A percentile compares a stretch with the other conserved stretches of the same genome.
Conservation (phyloP, 768 basidiomycete species). For the Lactarius deliciosus region DNA sequence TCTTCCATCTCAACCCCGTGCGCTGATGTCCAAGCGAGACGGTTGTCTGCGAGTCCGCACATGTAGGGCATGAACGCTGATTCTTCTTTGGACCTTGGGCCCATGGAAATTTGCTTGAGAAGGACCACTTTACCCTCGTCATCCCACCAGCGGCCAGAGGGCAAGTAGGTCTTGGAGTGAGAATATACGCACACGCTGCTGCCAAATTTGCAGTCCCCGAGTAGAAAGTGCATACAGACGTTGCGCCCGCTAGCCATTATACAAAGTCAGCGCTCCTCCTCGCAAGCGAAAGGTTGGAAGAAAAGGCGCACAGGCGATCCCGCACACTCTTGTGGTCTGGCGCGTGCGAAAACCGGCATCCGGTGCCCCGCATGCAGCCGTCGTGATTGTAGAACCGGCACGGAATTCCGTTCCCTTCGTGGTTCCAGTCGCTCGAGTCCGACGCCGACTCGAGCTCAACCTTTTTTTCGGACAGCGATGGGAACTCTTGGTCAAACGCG, state of each 20-base stretch:
- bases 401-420: slow-evolving; percentile 50
- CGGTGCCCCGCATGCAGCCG: slow-evolving; percentile 44
- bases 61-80: slow-evolving; percentile 15
- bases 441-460: slow-evolving; percentile 45
- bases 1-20: slow-evolving; percentile 16
- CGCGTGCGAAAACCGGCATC: slow-evolving; percentile 52
- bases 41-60: slow-evolving; percentile 5
- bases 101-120: background rate
- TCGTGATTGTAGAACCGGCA: slow-evolving; percentile 59
- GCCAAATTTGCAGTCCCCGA: slow-evolving; percentile 43
- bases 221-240: slow-evolving; percentile 45
- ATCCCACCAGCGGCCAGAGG: slow-evolving; percentile 49
- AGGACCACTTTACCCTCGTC: background rate
- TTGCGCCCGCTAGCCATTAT: slow-evolving; percentile 48
- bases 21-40: slow-evolving; percentile 9
- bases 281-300: background rate
- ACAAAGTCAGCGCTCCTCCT: background rate
- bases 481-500: slow-evolving; percentile 27
- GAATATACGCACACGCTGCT: slow-evolving; percentile 46
- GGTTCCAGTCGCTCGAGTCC: slow-evolving; percentile 55
- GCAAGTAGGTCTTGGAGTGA: slow-evolving; percentile 48
- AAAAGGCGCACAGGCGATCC: slow-evolving; percentile 48
- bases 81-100: background rate
- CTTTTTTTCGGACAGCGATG: slow-evolving; percentile 34
- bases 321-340: slow-evolving; percentile 56